Evolutionary conservation across 257 asterid species (phyloP).

Genomic region (Plectranthus barbatus): DNA sequence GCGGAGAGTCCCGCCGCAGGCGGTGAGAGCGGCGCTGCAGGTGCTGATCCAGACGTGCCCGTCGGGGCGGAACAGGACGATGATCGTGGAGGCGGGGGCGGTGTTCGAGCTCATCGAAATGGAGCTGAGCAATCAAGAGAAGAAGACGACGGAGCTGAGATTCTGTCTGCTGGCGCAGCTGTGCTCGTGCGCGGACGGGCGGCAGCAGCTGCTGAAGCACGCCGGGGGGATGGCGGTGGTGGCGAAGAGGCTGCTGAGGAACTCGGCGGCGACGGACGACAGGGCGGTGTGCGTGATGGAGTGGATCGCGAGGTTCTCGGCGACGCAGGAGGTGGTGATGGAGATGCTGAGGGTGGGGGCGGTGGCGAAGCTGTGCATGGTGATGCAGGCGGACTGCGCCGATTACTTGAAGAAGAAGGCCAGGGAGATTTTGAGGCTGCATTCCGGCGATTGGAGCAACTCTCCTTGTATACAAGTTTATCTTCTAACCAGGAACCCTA

Average conservation of each 20-base stretch:
- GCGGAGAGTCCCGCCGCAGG: slow-evolving; percentile 9
- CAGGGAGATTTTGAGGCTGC: slow-evolving; percentile 60
- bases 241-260: slow-evolving; percentile 45
- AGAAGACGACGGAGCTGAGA: slow-evolving; percentile 36
- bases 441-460: slow-evolving; percentile 52
- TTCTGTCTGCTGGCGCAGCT: slow-evolving; percentile 35
- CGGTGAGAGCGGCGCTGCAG: slow-evolving; percentile 32
- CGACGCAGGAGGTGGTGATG: slow-evolving; percentile 40
- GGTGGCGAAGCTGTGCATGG: too few relatives aligned
- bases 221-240: slow-evolving; percentile 53
- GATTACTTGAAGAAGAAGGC: too few relatives aligned
- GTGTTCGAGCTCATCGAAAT: slow-evolving; percentile 48
- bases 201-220: slow-evolving; percentile 59
- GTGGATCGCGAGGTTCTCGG: slow-evolving; percentile 41
- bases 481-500: background rate
- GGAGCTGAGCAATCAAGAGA: slow-evolving; percentile 31
- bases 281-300: slow-evolving; percentile 38
- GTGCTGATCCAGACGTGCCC: slow-evolving; percentile 37
- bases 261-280: slow-evolving; percentile 46
- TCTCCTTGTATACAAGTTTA: slow-evolving; percentile 43
- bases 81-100: slow-evolving; percentile 43
- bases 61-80: slow-evolving; percentile 38
- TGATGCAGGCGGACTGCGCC: slow-evolving; percentile 63
- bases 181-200: slow-evolving; percentile 66
- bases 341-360: slow-evolving; percentile 86